Evolutionary conservation across 306 rosid genomes (phyloP).

Genomic region (Dalbergia oliveri): DNA sequence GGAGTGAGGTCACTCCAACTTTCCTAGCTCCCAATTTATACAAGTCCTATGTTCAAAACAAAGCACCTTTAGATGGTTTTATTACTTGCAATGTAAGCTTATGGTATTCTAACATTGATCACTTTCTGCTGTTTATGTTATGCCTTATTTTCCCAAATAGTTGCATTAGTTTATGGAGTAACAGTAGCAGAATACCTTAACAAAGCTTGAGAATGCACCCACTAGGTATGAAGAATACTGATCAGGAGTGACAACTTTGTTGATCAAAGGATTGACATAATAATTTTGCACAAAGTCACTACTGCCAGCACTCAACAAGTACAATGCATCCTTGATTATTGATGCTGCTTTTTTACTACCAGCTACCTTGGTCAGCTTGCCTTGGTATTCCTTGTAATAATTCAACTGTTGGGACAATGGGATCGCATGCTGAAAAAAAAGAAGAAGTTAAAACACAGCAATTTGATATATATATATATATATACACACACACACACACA

Average conservation of each 20-base stretch:
- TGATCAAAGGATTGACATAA: conserved; percentile 73
- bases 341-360: conserved; percentile 71
- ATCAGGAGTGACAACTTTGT: conserved; percentile 67
- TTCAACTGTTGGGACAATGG: conserved; percentile 72
- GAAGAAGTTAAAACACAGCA: background rate
- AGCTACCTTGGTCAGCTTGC: conserved; percentile 74
- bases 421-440: conserved; percentile 72
- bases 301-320: conserved; percentile 77
- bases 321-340: conserved; percentile 68
- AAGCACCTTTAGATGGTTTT: background rate
- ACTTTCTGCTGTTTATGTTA: background rate
- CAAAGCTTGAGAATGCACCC: conserved; percentile 61
- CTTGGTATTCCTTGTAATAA: conserved; percentile 74
- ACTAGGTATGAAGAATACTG: conserved; percentile 65
- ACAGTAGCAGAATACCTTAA: conserved; percentile 56
- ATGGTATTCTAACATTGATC: background rate
- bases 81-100: background rate
- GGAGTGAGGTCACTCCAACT: conserved; percentile 84
- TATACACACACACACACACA: background rate
- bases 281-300: conserved; percentile 87
- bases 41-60: conserved; percentile 60
- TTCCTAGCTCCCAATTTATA: conserved; percentile 79
- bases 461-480: background rate
- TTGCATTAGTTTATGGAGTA: background rate
- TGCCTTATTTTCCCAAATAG: background rate